Evolutionary conservation across 2,329 filamentous ascomycete genomes (phyloP).

Genomic region (Blastomyces silverae): DNA sequence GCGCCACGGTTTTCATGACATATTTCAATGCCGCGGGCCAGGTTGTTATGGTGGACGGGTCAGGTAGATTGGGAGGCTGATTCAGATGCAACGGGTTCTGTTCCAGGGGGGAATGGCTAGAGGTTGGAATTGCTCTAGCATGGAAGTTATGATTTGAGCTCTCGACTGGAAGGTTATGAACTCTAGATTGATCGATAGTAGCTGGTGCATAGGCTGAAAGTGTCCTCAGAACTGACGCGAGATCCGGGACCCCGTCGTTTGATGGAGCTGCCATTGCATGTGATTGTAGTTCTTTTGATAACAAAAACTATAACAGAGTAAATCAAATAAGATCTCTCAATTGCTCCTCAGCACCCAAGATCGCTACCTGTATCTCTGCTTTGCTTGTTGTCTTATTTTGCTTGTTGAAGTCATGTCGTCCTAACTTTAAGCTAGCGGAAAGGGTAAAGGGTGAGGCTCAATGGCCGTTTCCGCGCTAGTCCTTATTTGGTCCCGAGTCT

Average conservation of each 20-base stretch:
- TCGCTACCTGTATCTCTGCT: background rate
- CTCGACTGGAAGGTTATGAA: background rate
- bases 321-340: background rate
- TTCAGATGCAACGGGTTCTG: background rate
- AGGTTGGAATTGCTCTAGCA: slow-evolving; percentile 6
- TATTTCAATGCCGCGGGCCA: slow-evolving; percentile 48
- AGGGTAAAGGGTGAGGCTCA: background rate
- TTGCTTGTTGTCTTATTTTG: background rate
- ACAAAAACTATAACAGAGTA: background rate
- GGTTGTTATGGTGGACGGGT: slow-evolving; percentile 46
- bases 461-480: background rate
- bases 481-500: background rate
- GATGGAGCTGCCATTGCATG: slow-evolving; percentile 17
- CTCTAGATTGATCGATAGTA: slow-evolving; percentile 15
- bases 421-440: too few relatives aligned
- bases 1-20: slow-evolving; percentile 45
- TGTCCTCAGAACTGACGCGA: slow-evolving; percentile 39
- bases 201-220: slow-evolving; percentile 34
- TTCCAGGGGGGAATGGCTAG: background rate
- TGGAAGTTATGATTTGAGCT: slow-evolving; percentile 13
- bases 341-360: background rate
- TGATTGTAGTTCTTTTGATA: slow-evolving; percentile 5
- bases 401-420: background rate
- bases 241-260: slow-evolving; percentile 30
- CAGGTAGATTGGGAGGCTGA: slow-evolving; percentile 18